Base-by-base conservation (phyloP, 768 basidiomycete genomes). In the Panaeolus papilionaceus region DNA sequence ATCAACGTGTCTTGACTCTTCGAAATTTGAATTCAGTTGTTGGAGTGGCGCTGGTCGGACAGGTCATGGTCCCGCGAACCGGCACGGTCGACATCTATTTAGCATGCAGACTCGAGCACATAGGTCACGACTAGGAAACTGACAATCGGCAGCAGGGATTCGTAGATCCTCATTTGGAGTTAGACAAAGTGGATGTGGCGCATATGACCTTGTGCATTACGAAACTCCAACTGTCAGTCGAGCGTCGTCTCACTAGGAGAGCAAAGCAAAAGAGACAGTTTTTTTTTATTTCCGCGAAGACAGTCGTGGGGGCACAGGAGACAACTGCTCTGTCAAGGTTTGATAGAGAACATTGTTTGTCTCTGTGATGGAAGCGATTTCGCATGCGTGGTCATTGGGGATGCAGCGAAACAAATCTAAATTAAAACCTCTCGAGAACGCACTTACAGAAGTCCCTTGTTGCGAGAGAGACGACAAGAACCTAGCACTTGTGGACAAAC, bases 151-250 rank as follows among this genome's bases (percentile, higher is more conserved):
- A n/a, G 54, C 54, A 58, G 14, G 54, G 54, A 37, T 14, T 37
- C 8, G 54, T 58, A 58, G 54, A 58, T 58, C 54, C 54, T 58
- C 26, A 58, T 58, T 58, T 58, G 54, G 54, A 58, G 54, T 58
- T 12, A 12, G 28, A 12, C 26, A 33, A 9, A 51, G 28, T 58
- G 54, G 28, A 33, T 58, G 54, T 58, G 54, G 54, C 54, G 54
- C 54, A 58, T 58, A 9, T 58, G 54, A 51, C 47, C 47, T 28
- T 33, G 33, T 33, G 54, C 28, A 28, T 14, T 28, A 33, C 26
- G 47, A 20, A 49, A 37, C 33, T 14, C 54, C 54, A 58, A 12
- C 47, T 49, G 47, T 49, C 47, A 49, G 47, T 20, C 23, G 47
- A 8, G n/a, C 20, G 47, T 26, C 9, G 54, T 58, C 28, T 58